Percentiles rank a stretch among this genome's conserved stretches.
phyloP scores from a whole-genome alignment of 2,329 filamentous ascomycete species.

The Claviceps monticola region DNA sequence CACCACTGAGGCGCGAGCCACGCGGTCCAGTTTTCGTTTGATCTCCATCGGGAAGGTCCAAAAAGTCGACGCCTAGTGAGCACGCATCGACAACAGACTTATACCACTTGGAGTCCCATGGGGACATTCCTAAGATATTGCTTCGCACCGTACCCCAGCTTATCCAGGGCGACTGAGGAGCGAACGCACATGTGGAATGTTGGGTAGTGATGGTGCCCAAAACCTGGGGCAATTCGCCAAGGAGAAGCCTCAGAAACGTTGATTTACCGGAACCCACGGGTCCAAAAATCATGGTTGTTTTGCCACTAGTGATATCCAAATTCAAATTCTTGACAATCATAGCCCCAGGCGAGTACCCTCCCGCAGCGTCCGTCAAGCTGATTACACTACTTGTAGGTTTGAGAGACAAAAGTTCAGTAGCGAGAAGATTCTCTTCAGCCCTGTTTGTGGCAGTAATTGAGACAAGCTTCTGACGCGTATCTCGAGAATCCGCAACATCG shows the following conservation, averaged over 20 bases:
- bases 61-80: conserved; percentile 9
- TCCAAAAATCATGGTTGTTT: conserved; percentile 12
- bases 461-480: neutral
- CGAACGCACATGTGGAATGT: conserved; percentile 10
- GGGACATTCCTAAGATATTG: conserved; percentile 12
- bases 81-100: conserved; percentile 10
- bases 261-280: conserved; percentile 13
- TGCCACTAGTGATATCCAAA: conserved; percentile 6
- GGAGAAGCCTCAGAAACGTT: conserved; percentile 11
- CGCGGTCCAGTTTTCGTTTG: conserved; percentile 10
- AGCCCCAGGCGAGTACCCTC: conserved; percentile 5
- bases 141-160: conserved; percentile 11
- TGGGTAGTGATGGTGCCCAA: conserved; percentile 5
- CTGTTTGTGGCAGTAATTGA: neutral
- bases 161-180: conserved; percentile 14
- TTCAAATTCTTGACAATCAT: conserved; percentile 4
- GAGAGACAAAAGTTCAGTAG: neutral
- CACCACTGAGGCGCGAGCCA: conserved; percentile 14
- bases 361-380: conserved; percentile 2
- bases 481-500: neutral
- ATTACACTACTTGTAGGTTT: neutral
- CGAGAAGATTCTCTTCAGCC: neutral
- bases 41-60: conserved; percentile 12
- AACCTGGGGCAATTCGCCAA: conserved; percentile 11
- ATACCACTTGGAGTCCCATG: conserved; percentile 11